A percentile compares a stretch with the other conserved stretches of the same genome.
Evolutionary conservation across 495 filamentous ascomycete species (phyloP).

Genomic region (Pseudomonodictys pantanalensis): DNA sequence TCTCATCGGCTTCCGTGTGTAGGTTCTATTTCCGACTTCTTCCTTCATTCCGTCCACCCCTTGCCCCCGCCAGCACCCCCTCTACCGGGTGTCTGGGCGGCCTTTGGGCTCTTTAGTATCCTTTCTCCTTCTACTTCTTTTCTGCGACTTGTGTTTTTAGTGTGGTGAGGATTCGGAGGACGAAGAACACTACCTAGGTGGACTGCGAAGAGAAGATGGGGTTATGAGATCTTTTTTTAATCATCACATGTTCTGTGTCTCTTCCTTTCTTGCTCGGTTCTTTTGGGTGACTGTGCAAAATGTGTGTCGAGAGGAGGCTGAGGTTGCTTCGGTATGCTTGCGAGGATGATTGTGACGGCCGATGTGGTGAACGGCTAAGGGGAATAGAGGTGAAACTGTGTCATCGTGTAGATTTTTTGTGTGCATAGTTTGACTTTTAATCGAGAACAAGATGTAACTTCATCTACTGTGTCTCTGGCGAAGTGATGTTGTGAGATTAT

Average conservation of each 20-base stretch:
- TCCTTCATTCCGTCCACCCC: not conserved
- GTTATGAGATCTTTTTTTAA: not conserved
- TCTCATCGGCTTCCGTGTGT: not conserved
- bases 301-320: not conserved
- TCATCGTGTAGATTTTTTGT: conserved; percentile 13
- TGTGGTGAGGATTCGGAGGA: no score
- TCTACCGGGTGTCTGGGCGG: not conserved
- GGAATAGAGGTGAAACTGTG: no score
- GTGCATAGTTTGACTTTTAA: conserved; percentile 24
- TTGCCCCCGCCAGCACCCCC: not conserved
- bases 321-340: conserved; percentile 10
- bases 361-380: not conserved
- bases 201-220: not conserved
- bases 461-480: not conserved
- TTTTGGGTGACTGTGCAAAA: no score
- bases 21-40: not conserved
- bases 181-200: no score
- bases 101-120: not conserved
- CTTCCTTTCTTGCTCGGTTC: not conserved
- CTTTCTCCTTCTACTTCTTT: conserved; percentile 11
- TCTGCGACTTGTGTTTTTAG: conserved; percentile 18
- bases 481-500: not conserved
- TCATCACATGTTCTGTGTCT: no score
- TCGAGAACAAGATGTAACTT: conserved; percentile 10
- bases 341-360: not conserved